Base-by-base conservation (phyloP, 768 basidiomycete species). In the Xerocomellus intermedius region DNA sequence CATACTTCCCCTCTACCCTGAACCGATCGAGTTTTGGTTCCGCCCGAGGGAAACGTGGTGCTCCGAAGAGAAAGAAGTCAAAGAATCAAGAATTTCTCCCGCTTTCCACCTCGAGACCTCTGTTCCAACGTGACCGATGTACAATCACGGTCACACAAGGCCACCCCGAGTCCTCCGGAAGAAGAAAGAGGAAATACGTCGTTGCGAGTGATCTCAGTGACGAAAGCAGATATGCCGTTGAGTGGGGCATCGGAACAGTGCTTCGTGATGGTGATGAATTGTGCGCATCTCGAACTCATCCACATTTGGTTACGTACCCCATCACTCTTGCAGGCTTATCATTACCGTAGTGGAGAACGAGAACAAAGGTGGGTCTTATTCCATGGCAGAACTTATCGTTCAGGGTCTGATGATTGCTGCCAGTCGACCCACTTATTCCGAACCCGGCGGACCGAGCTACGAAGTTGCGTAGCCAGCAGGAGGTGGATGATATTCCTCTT, bases 171-270 rank as follows among this genome's bases (percentile, higher is more conserved):
- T 75, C 74, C 0, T 82, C 82, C 53, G 74, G 81, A 42, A 82
- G 82, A 59, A 78, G 82, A 59, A 78, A 82, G 60, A 80, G 82
- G 56, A 74, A 73, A 56, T 99, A 98, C 71, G 78, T 97, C 12
- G 87, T 98, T 21, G 90, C 94, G 6, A 97, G 94, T 66, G 97
- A 99, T 79, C 69, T 98, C 63, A 93, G 90, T 56, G 92, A 97
- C 61, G 96, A 99, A 74, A 88, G 86, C 71, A 79, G 88, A 33
- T 99, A 95, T 70, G 97, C 97, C 1, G 84, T 98, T 7, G 95
- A 98, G 70, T 99, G 96, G 97, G 93, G 91, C 10, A 95, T 98
- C 51, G 96, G 95, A 3, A 98, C 96, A 0, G 96, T 98, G 3
- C 75, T 97, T 56, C 76, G 94, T 57, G 94, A 98, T 71, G 96